A percentile compares a stretch with the other conserved stretches of the same genome.
Conservation (phyloP, 192 early-diverging fungal genomes). For the Chytriomyces sp. region DNA sequence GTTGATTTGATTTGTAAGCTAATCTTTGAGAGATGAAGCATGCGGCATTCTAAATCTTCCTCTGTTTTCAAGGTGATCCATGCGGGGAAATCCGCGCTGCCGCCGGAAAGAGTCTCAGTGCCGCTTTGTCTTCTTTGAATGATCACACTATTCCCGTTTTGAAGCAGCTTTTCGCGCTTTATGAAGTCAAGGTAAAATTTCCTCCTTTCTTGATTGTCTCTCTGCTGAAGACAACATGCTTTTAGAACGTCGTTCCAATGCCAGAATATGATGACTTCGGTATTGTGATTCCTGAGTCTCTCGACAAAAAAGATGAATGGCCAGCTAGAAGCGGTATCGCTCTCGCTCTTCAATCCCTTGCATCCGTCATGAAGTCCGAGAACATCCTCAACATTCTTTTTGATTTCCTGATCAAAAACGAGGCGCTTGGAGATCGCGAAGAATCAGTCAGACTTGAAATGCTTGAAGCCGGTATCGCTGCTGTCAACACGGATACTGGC, state of each 20-base stretch:
- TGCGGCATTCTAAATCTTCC: not conserved
- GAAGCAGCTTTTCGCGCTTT: constrained; percentile 62
- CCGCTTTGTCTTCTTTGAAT: constrained; percentile 59
- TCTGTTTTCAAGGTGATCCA: constrained; percentile 49
- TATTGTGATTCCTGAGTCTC: constrained; percentile 81
- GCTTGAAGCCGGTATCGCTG: constrained; percentile 84
- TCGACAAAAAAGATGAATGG: constrained; percentile 81
- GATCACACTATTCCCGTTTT: constrained; percentile 61
- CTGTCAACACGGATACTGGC: constrained; percentile 72
- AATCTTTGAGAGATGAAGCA: not conserved
- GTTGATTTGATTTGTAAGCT: constrained; percentile 37
- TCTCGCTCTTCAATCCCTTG: constrained; percentile 69
- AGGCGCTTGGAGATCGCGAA: constrained; percentile 84
- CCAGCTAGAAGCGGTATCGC: constrained; percentile 86
- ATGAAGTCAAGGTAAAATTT: constrained; percentile 53
- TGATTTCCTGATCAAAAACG: constrained; percentile 79
- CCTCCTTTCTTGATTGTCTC: not conserved
- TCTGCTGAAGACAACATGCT: not conserved
- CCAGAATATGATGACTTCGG: constrained; percentile 93
- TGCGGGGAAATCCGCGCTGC: constrained; percentile 62
- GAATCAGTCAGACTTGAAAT: constrained; percentile 78
- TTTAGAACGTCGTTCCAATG: constrained; percentile 68
- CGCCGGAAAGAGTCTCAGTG: constrained; percentile 68
- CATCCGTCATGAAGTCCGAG: constrained; percentile 60
- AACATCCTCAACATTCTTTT: constrained; percentile 64